phyloP scores from a whole-genome alignment of 1,139 yeast genomes.

The Blastobotrys serpentis region DNA sequence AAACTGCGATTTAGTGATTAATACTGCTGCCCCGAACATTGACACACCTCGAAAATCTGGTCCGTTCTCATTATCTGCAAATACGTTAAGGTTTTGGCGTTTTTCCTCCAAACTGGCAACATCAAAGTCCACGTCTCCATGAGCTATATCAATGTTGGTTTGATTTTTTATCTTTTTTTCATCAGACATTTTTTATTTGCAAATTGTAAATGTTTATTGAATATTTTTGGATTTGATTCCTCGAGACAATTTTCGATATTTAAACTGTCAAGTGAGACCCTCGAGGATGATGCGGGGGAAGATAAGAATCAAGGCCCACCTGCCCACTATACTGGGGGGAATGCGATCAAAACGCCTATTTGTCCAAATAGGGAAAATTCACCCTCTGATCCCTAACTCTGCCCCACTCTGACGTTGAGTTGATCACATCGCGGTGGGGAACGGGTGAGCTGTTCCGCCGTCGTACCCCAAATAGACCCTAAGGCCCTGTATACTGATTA shows the following conservation, averaged over 20 bases:
- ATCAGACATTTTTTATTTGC: not conserved
- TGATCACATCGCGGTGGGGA: no score
- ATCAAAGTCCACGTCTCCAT: not conserved
- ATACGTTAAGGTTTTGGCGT: constrained; percentile 10
- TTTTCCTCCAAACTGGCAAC: constrained; percentile 7
- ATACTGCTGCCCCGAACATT: constrained; percentile 47
- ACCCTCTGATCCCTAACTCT: not conserved
- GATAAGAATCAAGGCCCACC: no score
- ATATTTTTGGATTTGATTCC: not conserved
- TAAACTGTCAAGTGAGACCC: not conserved
- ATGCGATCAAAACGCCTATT: not conserved
- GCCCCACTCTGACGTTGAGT: no score
- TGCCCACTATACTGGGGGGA: not conserved
- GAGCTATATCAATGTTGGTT: not conserved
- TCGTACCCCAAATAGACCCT: no score
- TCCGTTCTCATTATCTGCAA: constrained; percentile 13
- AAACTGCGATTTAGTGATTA: constrained; percentile 58
- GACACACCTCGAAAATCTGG: constrained; percentile 20
- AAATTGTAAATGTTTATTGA: no score
- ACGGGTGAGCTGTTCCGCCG: no score
- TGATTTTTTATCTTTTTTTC: not conserved
- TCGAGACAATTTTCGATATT: not conserved
- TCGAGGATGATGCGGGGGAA: no score
- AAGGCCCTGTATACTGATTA: no score
- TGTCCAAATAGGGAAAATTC: not conserved